These are phyloP conservation scores for Hydrangea macrophylla DNA, from an alignment of 148 eudicot genomes.

Conservation along the genomic window DNA sequence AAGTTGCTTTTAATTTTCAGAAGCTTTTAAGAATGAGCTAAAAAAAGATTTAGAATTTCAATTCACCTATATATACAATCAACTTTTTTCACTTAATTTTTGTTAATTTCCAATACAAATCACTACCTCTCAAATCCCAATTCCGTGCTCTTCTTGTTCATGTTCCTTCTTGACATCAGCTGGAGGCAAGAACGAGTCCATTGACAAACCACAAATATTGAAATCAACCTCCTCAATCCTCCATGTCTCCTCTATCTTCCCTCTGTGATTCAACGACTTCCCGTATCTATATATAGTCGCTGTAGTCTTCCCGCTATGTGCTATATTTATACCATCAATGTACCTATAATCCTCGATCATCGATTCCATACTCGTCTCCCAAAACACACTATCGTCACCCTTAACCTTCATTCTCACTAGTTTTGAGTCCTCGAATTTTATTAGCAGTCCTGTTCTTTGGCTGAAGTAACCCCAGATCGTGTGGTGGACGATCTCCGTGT, in stretches of 20 bases:
- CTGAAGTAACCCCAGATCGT: conserved; percentile 62
- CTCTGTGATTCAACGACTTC: conserved; percentile 28
- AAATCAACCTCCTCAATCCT: conserved; percentile 63
- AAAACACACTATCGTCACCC: conserved; percentile 37
- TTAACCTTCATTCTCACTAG: conserved; percentile 40
- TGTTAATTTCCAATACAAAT: no score
- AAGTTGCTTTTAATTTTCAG: no score
- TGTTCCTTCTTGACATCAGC: conserved; percentile 30
- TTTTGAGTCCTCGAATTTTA: conserved; percentile 46
- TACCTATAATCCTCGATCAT: conserved; percentile 47
- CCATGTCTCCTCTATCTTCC: conserved; percentile 59
- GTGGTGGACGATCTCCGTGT: conserved; percentile 58
- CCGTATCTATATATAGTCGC: conserved; percentile 52
- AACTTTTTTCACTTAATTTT: not conserved
- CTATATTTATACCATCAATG: conserved; percentile 55
- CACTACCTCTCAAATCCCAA: conserved; percentile 5
- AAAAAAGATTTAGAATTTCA: no score
- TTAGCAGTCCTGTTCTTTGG: conserved; percentile 55
- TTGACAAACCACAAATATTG: conserved; percentile 48
- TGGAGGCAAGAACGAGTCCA: conserved; percentile 54
- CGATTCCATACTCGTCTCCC: conserved; percentile 63
- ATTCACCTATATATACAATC: conserved; percentile 1
- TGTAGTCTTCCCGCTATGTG: conserved; percentile 54
- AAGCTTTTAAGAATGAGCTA: no score
- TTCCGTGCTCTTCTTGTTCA: conserved; percentile 13